Evolutionary conservation across 1,284 basidiomycete genomes (phyloP), one percentile per base, ranked within the genome.

Genomic region (Cryptococcus maquisensis): DNA sequence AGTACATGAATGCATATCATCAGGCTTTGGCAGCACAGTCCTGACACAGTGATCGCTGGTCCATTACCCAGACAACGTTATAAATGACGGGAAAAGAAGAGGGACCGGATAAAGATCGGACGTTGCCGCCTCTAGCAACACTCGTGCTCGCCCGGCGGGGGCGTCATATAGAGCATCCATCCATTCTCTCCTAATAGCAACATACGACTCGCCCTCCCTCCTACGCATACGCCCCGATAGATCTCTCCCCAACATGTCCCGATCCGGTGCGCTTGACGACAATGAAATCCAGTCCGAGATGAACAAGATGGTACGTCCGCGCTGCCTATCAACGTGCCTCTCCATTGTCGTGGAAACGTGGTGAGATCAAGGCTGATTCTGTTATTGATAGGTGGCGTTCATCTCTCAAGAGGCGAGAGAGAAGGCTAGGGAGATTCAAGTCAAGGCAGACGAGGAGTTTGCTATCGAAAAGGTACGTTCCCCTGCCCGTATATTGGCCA

Each of bases 361-460:
- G 28, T 24, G 71, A 38, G 28, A 36, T 18, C 28, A 21, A 26
- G 24, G 13, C 38, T 52, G 23, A 47, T 40, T 15, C n/a, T n/a
- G 8, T 51, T 32, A 28, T 44, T 3, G n/a, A 40, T 63, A 94
- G 91, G 90, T 95, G 49, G 86, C 90, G 56, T 96, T 95, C 81
- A 96, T 96, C 82, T 92, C 89, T 77, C 93, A 96, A 75, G 93
- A 97, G 77, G 93, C 93, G 3, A 78, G 89, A 63, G 94, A 97
- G 79, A 97, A 97, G 78, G 92, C 90, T 1, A 81, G 94, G n/a
- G 93, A 97, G 79, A 91, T 97, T 64, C 87, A 83, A 65, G 90
- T 96, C 60, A 97, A 97, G 76, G 93, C 94, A 0, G 92, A 97
- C 62, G 92, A 96, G 77, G 93, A 97, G 78, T 97, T 96, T 73